phyloP scores from a whole-genome alignment of 148 eudicot species.

The Fagopyrum homotropicum region DNA sequence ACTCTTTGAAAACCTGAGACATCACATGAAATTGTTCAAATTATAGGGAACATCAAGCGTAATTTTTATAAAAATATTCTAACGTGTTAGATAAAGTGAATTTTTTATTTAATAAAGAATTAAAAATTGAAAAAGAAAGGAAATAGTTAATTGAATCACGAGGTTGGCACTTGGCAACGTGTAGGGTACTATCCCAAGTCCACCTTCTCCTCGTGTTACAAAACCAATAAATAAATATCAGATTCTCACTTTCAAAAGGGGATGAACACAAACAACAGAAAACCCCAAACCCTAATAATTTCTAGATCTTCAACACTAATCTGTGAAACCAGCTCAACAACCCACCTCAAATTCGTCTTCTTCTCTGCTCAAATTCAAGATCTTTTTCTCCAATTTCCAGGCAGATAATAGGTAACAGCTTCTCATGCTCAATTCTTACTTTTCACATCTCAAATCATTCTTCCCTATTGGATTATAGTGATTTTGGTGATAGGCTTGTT shows the following conservation, averaged over 20 bases:
- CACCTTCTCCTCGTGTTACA: conserved; percentile 11
- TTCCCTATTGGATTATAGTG: background rate
- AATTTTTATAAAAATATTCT: too few relatives aligned
- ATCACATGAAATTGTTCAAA: too few relatives aligned
- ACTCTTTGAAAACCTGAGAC: too few relatives aligned
- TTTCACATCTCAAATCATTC: background rate
- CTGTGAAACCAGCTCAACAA: background rate
- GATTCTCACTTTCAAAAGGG: background rate
- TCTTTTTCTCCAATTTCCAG: background rate
- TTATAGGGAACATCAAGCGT: too few relatives aligned
- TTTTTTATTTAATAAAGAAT: too few relatives aligned
- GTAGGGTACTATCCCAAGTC: background rate
- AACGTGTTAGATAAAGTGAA: too few relatives aligned
- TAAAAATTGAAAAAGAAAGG: background rate
- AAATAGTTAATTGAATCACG: conserved; percentile 4
- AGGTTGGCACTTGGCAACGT: conserved; percentile 9
- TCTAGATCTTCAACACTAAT: background rate
- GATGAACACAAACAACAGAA: background rate
- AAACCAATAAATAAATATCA: background rate
- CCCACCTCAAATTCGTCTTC: background rate
- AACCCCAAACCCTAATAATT: conserved; percentile 9
- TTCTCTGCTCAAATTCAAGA: background rate
- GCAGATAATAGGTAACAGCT: background rate
- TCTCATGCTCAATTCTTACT: background rate
- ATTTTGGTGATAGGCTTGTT: background rate